Conservation (phyloP, 805 yeast genomes). For the Myxozyma udenii region DNA sequence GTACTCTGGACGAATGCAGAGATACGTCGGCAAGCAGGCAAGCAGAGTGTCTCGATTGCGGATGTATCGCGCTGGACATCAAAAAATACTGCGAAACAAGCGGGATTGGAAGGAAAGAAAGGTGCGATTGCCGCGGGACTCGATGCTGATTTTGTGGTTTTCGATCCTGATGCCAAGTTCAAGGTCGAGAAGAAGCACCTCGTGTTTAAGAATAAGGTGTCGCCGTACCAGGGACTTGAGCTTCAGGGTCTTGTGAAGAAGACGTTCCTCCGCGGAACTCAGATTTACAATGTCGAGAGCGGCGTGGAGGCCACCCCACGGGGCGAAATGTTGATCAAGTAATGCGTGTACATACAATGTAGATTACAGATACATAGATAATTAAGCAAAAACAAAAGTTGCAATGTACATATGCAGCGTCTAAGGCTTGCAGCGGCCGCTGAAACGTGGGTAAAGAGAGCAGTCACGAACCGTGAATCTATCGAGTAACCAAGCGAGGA, state of each 20-base stretch:
- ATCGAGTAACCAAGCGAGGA: slow-evolving; percentile 96
- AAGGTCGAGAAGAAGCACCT: slow-evolving; percentile 54
- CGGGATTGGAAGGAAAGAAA: slow-evolving; percentile 68
- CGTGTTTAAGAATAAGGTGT: slow-evolving; percentile 75
- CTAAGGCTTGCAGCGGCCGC: slow-evolving; percentile 96
- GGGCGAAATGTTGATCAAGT: slow-evolving; percentile 15
- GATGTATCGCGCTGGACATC: slow-evolving; percentile 81
- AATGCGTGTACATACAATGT: background rate
- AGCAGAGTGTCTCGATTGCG: slow-evolving; percentile 48
- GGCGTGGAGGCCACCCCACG: slow-evolving; percentile 23
- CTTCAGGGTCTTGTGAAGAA: slow-evolving; percentile 69
- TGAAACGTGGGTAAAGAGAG: slow-evolving; percentile 93
- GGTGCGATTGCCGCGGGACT: slow-evolving; percentile 70
- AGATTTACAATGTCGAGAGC: slow-evolving; percentile 49
- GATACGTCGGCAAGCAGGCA: slow-evolving; percentile 46
- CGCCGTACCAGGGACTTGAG: slow-evolving; percentile 75
- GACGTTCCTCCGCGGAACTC: slow-evolving; percentile 72
- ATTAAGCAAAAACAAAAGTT: background rate
- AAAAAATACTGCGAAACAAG: slow-evolving; percentile 78
- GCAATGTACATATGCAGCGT: too few relatives aligned
- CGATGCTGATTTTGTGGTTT: slow-evolving; percentile 86
- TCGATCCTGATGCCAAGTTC: slow-evolving; percentile 53
- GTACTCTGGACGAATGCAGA: slow-evolving; percentile 56
- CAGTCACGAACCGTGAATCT: slow-evolving; percentile 98
- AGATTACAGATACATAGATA: background rate